A percentile compares a stretch with the other conserved stretches of the same genome.
Evolutionary conservation across 2,329 filamentous ascomycete species (phyloP).

Genomic region (Lomentospora prolificans): DNA sequence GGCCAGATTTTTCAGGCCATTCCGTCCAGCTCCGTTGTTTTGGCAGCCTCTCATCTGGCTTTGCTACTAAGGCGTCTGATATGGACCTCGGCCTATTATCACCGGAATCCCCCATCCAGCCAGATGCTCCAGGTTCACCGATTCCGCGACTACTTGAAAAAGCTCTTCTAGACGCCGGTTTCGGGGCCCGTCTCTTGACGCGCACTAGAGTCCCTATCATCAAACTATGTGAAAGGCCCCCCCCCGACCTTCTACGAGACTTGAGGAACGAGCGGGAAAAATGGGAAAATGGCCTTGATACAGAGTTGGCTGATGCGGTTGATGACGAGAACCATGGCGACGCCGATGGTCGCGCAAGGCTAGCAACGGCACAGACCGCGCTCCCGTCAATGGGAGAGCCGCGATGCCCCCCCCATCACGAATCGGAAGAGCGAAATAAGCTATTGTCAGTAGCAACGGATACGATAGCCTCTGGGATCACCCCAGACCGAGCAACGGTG

Average conservation of each 20-base stretch:
- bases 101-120: constrained; percentile 43
- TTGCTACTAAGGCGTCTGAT: constrained; percentile 79
- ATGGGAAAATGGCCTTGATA: constrained; percentile 54
- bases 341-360: not conserved
- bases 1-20: constrained; percentile 36
- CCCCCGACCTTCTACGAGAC: constrained; percentile 46
- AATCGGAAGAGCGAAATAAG: not conserved
- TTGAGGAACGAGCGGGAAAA: constrained; percentile 56
- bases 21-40: constrained; percentile 67
- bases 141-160: constrained; percentile 70
- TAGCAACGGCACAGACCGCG: not conserved
- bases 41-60: constrained; percentile 74
- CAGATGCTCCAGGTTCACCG: constrained; percentile 44
- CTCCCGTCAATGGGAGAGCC: not conserved
- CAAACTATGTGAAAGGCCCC: constrained; percentile 69
- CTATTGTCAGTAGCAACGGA: not conserved
- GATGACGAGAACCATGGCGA: constrained; percentile 23
- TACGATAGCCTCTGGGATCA: not conserved
- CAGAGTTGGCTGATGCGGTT: constrained; percentile 25
- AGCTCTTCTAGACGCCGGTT: constrained; percentile 58
- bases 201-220: constrained; percentile 79
- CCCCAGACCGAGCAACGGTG: not conserved
- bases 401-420: not conserved
- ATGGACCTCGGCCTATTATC: constrained; percentile 80
- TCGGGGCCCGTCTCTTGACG: constrained; percentile 68